A percentile compares a stretch with the other conserved stretches of the same genome.
Conservation (phyloP, 805 yeast species). For the Candida awuae region DNA sequence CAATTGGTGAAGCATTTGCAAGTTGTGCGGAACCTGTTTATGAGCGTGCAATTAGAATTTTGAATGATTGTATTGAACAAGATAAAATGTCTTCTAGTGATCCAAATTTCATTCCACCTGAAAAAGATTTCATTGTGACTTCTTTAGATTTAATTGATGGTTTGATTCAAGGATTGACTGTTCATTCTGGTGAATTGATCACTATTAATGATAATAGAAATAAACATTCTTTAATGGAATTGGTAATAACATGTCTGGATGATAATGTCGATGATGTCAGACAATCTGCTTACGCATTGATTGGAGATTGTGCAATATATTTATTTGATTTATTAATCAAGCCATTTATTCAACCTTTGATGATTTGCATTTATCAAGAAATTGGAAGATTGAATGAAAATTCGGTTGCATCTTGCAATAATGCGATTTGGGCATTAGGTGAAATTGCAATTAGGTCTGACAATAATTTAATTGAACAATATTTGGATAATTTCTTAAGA, state of each 20-base stretch:
- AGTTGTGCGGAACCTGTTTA: constrained; percentile 87
- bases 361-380: constrained; percentile 64
- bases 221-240: constrained; percentile 40
- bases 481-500: constrained; percentile 44
- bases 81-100: constrained; percentile 57
- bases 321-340: constrained; percentile 38
- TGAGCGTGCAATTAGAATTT: constrained; percentile 63
- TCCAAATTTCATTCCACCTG: constrained; percentile 68
- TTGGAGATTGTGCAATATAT: constrained; percentile 81
- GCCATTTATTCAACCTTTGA: constrained; percentile 43
- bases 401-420: constrained; percentile 63
- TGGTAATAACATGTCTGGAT: constrained; percentile 61
- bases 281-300: constrained; percentile 80
- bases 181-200: constrained; percentile 50
- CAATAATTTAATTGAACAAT: constrained; percentile 40
- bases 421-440: constrained; percentile 92
- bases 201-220: constrained; percentile 17
- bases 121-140: constrained; percentile 83
- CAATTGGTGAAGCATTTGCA: constrained; percentile 74
- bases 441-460: constrained; percentile 63
- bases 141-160: constrained; percentile 90
- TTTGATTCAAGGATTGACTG: constrained; percentile 77
- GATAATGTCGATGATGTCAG: constrained; percentile 83
- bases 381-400: constrained; percentile 40
- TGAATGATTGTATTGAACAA: constrained; percentile 58